Evolutionary conservation across 2,329 filamentous ascomycete genomes (phyloP).

Genomic region (Mycosphaerella sp.): DNA sequence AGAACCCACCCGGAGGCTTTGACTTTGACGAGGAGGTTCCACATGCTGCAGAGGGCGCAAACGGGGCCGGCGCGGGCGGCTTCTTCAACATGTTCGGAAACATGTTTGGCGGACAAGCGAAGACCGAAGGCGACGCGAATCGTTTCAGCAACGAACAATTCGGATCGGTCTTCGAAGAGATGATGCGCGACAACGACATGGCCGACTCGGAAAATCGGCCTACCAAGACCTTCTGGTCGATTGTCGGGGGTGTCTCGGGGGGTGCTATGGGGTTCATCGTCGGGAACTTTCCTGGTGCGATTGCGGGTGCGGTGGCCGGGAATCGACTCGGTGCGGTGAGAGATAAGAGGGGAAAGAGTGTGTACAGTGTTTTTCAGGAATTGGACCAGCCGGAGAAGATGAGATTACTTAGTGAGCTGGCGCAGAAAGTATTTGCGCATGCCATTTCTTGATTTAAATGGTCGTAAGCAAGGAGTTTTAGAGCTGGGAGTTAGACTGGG

Average conservation of each 20-base stretch:
- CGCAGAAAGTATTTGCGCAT: conserved; percentile 78
- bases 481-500: neutral
- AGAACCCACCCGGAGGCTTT: conserved; percentile 34
- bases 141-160: conserved; percentile 71
- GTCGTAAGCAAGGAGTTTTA: neutral
- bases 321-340: conserved; percentile 85
- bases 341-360: conserved; percentile 88
- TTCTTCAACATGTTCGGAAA: conserved; percentile 68
- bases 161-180: conserved; percentile 56
- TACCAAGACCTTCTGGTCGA: conserved; percentile 75
- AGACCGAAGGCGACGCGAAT: conserved; percentile 40
- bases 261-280: conserved; percentile 92
- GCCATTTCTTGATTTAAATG: conserved; percentile 45
- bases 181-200: conserved; percentile 55
- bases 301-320: conserved; percentile 87
- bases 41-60: conserved; percentile 37
- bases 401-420: conserved; percentile 73
- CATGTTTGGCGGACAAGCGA: conserved; percentile 46
- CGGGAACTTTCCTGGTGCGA: conserved; percentile 79
- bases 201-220: conserved; percentile 60
- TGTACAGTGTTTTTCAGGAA: conserved; percentile 86
- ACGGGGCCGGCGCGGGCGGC: conserved; percentile 12
- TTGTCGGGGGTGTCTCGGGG: conserved; percentile 79
- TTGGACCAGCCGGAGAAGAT: conserved; percentile 77
- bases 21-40: conserved; percentile 46